phyloP scores from a whole-genome alignment of 1,284 basidiomycete genomes.

The Sparassis latifolia region DNA sequence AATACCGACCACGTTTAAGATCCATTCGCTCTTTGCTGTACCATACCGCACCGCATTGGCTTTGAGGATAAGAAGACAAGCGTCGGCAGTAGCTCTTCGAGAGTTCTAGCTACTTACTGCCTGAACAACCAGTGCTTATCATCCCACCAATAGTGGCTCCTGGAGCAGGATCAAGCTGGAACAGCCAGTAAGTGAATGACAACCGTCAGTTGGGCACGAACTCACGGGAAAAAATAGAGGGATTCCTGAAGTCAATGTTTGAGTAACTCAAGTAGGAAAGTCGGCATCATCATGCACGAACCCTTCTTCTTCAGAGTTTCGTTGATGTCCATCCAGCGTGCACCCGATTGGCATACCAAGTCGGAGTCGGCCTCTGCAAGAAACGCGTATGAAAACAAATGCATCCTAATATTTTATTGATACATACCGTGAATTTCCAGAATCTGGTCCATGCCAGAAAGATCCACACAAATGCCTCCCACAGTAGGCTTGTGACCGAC shows the following conservation, averaged over 20 bases:
- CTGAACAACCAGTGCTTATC: slow-evolving; percentile 80
- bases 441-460: slow-evolving; percentile 82
- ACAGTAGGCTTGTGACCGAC: slow-evolving; percentile 15
- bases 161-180: slow-evolving; percentile 72
- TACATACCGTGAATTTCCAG: slow-evolving; percentile 65
- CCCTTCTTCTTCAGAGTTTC: slow-evolving; percentile 62
- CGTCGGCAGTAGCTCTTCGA: too few relatives aligned
- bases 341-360: slow-evolving; percentile 78
- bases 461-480: slow-evolving; percentile 50
- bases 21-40: slow-evolving; percentile 41
- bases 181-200: too few relatives aligned
- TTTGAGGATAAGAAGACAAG: neutral
- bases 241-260: slow-evolving; percentile 31
- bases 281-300: slow-evolving; percentile 9
- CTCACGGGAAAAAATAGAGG: slow-evolving; percentile 86
- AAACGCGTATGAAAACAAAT: neutral
- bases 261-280: neutral
- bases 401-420: neutral
- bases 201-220: neutral
- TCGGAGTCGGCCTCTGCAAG: slow-evolving; percentile 72
- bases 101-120: slow-evolving; percentile 41
- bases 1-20: slow-evolving; percentile 62
- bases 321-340: slow-evolving; percentile 86
- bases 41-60: slow-evolving; percentile 69
- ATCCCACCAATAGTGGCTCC: slow-evolving; percentile 89